Evolutionary conservation across 2,329 filamentous ascomycete genomes (phyloP), one percentile per base, ranked within the genome.

Genomic region (Grosmannia clavigera): DNA sequence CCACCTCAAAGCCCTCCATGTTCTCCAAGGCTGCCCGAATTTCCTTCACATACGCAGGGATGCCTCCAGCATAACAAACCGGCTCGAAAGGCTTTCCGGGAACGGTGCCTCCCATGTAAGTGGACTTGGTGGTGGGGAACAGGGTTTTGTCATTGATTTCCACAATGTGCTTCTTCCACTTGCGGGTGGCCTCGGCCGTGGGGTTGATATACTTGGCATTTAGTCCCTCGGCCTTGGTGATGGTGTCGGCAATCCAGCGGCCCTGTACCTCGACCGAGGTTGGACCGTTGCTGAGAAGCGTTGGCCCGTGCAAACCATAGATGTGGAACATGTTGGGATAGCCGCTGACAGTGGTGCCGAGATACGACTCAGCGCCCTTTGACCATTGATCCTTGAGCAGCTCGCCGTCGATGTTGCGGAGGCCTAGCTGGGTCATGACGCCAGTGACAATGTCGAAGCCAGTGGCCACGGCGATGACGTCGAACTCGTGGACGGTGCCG

Each of bases 281-380:
- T 0, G 83, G 82, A 0, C 81, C 82, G 64, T 84, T 85, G 65
- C 73, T 69, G 5, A 84, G 70, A 0, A 80, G 74, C 0, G 80
- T 83, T 0, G 81, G 81, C 0, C 73, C 78, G n/a, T 85, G 81
- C 0, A 76, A 72, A 0, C 81, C 81, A 66, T 83, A 84, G 56
- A 78, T 70, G 63, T 76, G 71, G 68, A 79, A 78, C 74, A 79
- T 77, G 65, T 79, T 79, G 38, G 77, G 77, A 56, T 75, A 79
- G 16, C 74, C 75, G 56, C 67, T 66, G 43, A 76, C 71, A 0
- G 73, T 75, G 5, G 68, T 71, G 6, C 77, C 77, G 2, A 79
- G 72, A 59, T 78, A 78, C 0, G 76, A 77, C 53, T 70, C 69
- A 3, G 73, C 73, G 0, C 73, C 74, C 1, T 65, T 58, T 27